A percentile compares a stretch with the other conserved stretches of the same genome.
Evolutionary conservation across 176 grass and related monocot genomes (phyloP).

Genomic region (Carex pumila): DNA sequence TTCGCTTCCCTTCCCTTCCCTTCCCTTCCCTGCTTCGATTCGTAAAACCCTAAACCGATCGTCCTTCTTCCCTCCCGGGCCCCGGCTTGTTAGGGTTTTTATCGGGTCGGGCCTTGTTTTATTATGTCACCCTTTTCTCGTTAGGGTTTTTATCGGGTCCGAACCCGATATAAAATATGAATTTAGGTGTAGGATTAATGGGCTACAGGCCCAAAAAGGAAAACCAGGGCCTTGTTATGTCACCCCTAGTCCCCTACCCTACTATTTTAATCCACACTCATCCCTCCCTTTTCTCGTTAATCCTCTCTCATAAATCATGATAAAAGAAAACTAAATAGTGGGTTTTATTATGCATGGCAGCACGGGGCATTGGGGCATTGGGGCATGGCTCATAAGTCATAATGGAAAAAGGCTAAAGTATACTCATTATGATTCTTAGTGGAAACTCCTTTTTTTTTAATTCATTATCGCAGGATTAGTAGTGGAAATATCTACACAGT

Average conservation of each 20-base stretch:
- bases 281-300: background rate
- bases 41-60: background rate
- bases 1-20: background rate
- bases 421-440: background rate
- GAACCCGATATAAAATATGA: background rate
- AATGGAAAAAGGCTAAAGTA: background rate
- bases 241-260: no score
- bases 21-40: background rate
- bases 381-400: background rate
- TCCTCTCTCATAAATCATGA: background rate
- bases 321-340: background rate
- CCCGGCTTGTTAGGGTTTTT: background rate
- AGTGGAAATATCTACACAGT: background rate
- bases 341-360: background rate
- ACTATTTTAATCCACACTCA: no score
- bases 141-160: background rate
- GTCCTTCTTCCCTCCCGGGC: background rate
- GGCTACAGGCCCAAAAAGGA: background rate
- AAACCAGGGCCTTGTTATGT: background rate
- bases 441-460: background rate
- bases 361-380: no score
- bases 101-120: background rate
- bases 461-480: background rate
- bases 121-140: background rate
- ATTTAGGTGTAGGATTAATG: background rate